Percentiles rank a stretch among this genome's conserved stretches.
These are phyloP conservation scores for Wickerhamiella sergipiensis DNA, from an alignment of 805 yeast genomes.

Conservation along the genomic window DNA sequence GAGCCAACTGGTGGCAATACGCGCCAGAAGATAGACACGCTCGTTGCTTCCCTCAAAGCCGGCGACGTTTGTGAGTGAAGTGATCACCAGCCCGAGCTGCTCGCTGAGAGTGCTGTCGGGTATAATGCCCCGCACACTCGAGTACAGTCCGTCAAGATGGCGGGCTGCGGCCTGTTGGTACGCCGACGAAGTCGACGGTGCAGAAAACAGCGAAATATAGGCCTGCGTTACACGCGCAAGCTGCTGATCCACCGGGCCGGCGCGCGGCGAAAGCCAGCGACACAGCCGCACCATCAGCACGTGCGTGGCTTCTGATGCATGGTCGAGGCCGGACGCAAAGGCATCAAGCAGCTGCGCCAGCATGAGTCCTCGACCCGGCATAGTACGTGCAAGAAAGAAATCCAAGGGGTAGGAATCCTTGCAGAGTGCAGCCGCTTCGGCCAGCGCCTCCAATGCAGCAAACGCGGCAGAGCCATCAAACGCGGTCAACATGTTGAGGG, in stretches of 20 bases:
- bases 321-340: neutral
- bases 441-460: neutral
- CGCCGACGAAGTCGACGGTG: neutral
- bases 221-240: neutral
- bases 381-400: neutral
- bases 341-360: neutral
- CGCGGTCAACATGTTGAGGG: neutral
- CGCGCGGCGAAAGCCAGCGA: neutral
- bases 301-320: neutral
- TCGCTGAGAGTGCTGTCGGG: neutral
- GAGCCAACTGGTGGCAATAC: neutral
- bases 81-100: neutral
- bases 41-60: neutral
- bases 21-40: neutral
- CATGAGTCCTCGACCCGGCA: neutral
- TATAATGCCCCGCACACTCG: neutral
- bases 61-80: neutral
- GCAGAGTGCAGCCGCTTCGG: neutral
- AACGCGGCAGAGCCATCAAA: neutral
- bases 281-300: neutral
- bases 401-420: neutral
- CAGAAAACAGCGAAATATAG: neutral
- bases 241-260: neutral
- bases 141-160: neutral
- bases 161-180: neutral